Conservation (phyloP, 2,329 filamentous ascomycete genomes). For the Sphaerulina musiva region DNA sequence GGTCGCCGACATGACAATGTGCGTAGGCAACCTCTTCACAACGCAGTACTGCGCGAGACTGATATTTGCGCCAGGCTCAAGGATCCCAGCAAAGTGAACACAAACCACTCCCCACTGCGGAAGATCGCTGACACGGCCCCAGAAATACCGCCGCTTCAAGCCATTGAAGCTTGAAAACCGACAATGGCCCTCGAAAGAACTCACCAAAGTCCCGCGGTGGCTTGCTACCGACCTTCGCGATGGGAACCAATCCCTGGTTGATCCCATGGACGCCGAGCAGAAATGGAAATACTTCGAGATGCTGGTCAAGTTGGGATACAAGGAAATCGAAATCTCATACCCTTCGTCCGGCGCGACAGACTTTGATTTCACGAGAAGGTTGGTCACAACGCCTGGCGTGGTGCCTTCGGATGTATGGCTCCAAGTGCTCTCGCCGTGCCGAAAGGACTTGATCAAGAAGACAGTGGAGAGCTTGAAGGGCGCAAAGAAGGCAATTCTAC, state of each 20-base stretch:
- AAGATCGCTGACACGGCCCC: slow-evolving; percentile 46
- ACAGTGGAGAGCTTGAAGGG: slow-evolving; percentile 86
- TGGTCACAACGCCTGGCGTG: slow-evolving; percentile 76
- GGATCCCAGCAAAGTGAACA: slow-evolving; percentile 9
- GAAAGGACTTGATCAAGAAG: slow-evolving; percentile 79
- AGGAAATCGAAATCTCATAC: slow-evolving; percentile 96
- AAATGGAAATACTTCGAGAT: slow-evolving; percentile 95
- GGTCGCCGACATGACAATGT: slow-evolving; percentile 4
- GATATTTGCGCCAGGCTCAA: slow-evolving; percentile 48
- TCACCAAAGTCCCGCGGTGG: slow-evolving; percentile 85
- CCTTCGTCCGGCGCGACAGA: slow-evolving; percentile 91
- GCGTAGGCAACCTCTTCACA: slow-evolving; percentile 1
- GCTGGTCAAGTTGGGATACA: slow-evolving; percentile 87
- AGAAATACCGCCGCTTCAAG: slow-evolving; percentile 67
- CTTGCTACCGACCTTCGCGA: slow-evolving; percentile 82
- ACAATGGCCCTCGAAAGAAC: slow-evolving; percentile 75
- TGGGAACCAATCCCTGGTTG: slow-evolving; percentile 86
- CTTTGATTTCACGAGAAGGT: slow-evolving; percentile 84
- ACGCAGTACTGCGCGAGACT: neutral
- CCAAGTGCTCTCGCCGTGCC: slow-evolving; percentile 86
- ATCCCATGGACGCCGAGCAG: slow-evolving; percentile 94
- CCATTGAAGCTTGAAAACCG: slow-evolving; percentile 61
- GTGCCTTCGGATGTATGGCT: slow-evolving; percentile 86
- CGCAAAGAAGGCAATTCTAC: slow-evolving; percentile 86
- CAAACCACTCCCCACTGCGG: neutral